Conservation (phyloP, 73 alveolate species). For the Paramecium tetraurelia region DNA sequence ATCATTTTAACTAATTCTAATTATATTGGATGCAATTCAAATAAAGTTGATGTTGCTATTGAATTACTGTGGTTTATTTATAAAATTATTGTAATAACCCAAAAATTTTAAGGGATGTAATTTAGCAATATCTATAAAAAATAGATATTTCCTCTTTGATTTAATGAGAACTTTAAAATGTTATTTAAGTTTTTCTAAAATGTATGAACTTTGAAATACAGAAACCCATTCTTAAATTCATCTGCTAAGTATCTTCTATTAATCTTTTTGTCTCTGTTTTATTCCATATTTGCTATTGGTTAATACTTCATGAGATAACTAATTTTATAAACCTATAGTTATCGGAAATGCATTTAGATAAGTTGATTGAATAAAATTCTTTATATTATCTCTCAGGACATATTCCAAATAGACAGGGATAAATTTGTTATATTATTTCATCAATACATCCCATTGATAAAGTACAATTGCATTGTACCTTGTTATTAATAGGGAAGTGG, state of each 20-base stretch:
- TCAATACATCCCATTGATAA: background rate
- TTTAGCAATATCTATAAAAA: background rate
- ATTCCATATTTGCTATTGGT: background rate
- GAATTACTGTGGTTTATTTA: too few species aligned
- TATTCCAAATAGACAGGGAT: background rate
- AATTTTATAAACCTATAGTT: background rate
- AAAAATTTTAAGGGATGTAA: too few species aligned
- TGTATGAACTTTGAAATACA: background rate
- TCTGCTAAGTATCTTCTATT: background rate
- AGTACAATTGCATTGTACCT: background rate
- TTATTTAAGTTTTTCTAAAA: conserved; percentile 21
- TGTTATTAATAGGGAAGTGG: background rate
- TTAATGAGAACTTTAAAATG: conserved; percentile 21
- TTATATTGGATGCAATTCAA: conserved; percentile 19
- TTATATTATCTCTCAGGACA: background rate
- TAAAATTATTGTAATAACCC: too few species aligned
- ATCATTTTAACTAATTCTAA: background rate
- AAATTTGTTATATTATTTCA: background rate
- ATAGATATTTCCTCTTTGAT: background rate
- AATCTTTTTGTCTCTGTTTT: background rate
- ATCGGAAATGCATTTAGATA: background rate
- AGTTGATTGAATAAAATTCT: background rate
- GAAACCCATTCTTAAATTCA: conserved; percentile 17
- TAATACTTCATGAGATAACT: background rate
- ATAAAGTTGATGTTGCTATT: too few species aligned